Conservation (phyloP, 495 filamentous ascomycete genomes). For the Aspergillus conjunctus region DNA sequence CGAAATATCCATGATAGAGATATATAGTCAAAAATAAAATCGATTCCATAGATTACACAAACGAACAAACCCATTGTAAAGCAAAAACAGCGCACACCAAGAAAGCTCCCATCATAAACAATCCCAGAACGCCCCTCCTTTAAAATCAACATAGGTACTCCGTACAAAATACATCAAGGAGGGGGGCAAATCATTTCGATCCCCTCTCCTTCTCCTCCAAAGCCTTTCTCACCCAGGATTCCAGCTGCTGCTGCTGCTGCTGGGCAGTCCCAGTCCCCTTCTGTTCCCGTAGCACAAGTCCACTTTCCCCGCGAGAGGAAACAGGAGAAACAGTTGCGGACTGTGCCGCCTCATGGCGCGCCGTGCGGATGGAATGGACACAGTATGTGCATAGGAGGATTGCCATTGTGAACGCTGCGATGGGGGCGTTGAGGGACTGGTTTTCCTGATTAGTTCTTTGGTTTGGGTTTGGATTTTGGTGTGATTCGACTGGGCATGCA, state of each 20-base stretch:
- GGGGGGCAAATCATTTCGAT: not conserved
- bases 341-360: slow-evolving; percentile 33
- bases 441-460: slow-evolving; percentile 10
- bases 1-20: too few relatives aligned
- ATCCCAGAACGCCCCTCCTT: too few relatives aligned
- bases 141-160: not conserved
- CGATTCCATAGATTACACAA: too few relatives aligned
- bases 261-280: slow-evolving; percentile 1
- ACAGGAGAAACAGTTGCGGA: not conserved
- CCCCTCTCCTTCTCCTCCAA: slow-evolving; percentile 34
- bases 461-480: not conserved
- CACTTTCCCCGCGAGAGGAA: too few relatives aligned
- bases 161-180: too few relatives aligned
- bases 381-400: slow-evolving; percentile 51
- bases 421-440: slow-evolving; percentile 50
- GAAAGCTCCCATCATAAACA: too few relatives aligned
- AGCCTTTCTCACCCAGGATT: slow-evolving; percentile 42
- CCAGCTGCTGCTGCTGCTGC: slow-evolving; percentile 22
- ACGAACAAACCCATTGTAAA: too few relatives aligned
- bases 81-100: too few relatives aligned
- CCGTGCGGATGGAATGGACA: slow-evolving; percentile 51
- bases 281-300: too few relatives aligned
- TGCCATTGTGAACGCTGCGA: slow-evolving; percentile 55
- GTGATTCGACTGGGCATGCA: not conserved
- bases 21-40: too few relatives aligned